A percentile compares a stretch with the other conserved stretches of the same genome.
Evolutionary conservation across 352 stramenopile genomes (phyloP).

Genomic region (Ochromonadaceae sp.): DNA sequence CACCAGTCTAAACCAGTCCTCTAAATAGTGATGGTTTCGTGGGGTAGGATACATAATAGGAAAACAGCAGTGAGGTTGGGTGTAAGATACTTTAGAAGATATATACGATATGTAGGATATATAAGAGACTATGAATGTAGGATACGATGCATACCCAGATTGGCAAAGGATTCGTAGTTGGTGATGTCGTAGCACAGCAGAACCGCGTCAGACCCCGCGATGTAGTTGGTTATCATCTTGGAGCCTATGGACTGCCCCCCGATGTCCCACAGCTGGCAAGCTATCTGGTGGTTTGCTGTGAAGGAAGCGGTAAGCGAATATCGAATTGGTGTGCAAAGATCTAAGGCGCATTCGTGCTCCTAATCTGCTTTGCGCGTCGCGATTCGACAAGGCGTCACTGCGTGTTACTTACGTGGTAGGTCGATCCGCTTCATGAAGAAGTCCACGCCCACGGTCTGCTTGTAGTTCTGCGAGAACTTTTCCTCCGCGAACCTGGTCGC

Average conservation of each 20-base stretch:
- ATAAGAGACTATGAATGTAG: no score
- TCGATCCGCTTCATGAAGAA: constrained; percentile 81
- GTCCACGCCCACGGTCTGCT: constrained; percentile 82
- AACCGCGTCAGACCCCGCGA: constrained; percentile 74
- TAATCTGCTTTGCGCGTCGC: no score
- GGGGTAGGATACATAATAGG: no score
- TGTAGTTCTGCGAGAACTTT: constrained; percentile 77
- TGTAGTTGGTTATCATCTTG: constrained; percentile 74
- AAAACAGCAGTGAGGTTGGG: no score
- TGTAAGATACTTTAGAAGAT: no score
- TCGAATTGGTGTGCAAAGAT: no score
- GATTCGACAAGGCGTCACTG: no score
- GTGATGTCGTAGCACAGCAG: constrained; percentile 86
- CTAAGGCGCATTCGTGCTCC: no score
- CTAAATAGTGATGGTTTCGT: no score
- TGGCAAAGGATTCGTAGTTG: constrained; percentile 83
- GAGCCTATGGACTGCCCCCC: constrained; percentile 47
- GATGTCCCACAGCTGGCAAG: constrained; percentile 82
- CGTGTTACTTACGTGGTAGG: constrained; percentile 57
- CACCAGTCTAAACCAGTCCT: constrained; percentile 82
- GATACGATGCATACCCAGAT: no score
- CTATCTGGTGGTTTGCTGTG: constrained; percentile 68
- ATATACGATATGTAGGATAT: no score
- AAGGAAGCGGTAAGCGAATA: no score
- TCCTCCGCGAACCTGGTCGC: constrained; percentile 71